Conservation (phyloP, 352 stramenopile genomes). For the Pythium dissimile region DNA sequence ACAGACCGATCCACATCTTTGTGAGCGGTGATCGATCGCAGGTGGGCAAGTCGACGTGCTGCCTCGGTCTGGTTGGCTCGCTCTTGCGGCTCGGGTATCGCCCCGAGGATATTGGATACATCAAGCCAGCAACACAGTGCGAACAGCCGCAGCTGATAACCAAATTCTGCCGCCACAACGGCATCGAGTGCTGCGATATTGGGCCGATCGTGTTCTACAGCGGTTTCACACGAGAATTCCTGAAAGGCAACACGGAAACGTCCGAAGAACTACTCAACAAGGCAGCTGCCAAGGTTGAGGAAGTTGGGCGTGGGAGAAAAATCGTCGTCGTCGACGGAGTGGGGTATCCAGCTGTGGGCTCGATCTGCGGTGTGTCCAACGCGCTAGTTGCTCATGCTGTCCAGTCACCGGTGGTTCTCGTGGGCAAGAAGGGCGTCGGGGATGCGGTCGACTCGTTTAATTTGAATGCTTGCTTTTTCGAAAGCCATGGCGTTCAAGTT, state of each 20-base stretch:
- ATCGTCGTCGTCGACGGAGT: slow-evolving; percentile 97
- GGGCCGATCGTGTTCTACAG: slow-evolving; percentile 96
- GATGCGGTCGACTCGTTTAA: slow-evolving; percentile 98
- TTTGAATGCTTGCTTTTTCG: slow-evolving; percentile 95
- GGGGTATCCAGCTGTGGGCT: slow-evolving; percentile 91
- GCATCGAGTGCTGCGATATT: slow-evolving; percentile 87
- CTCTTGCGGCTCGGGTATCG: slow-evolving; percentile 73
- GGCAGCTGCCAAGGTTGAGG: slow-evolving; percentile 82
- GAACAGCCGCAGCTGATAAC: slow-evolving; percentile 93
- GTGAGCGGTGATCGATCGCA: slow-evolving; percentile 81
- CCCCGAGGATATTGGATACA: slow-evolving; percentile 92
- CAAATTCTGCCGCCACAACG: slow-evolving; percentile 89
- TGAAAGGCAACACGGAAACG: slow-evolving; percentile 89
- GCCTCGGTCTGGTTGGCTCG: slow-evolving; percentile 90
- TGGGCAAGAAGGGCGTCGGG: slow-evolving; percentile 95
- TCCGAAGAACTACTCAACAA: slow-evolving; percentile 82
- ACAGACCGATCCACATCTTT: slow-evolving; percentile 50
- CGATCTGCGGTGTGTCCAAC: slow-evolving; percentile 80
- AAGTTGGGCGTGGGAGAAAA: slow-evolving; percentile 84
- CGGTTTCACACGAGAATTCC: slow-evolving; percentile 96
- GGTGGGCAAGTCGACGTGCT: slow-evolving; percentile 96
- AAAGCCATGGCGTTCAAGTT: slow-evolving; percentile 85
- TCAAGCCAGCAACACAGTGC: slow-evolving; percentile 98
- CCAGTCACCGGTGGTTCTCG: slow-evolving; percentile 88
- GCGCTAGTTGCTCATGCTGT: slow-evolving; percentile 59